A percentile compares a stretch with the other conserved stretches of the same genome.
These are phyloP conservation scores for Dipodascus geniculatus DNA, from an alignment of 805 yeast genomes.

Conservation along the genomic window DNA sequence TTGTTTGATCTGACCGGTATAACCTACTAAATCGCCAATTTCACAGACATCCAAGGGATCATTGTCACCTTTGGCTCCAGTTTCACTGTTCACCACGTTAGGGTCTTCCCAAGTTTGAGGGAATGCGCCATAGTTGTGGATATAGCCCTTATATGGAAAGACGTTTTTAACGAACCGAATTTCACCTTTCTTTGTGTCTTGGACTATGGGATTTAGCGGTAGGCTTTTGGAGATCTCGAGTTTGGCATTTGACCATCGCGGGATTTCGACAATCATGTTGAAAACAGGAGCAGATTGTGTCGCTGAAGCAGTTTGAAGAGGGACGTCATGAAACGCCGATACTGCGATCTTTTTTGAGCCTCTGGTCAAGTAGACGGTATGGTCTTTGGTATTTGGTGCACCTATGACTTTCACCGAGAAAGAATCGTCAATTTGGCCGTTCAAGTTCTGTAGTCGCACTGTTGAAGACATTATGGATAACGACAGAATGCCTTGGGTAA, in stretches of 20 bases:
- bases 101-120: slow-evolving; percentile 95
- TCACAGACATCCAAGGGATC: slow-evolving; percentile 95
- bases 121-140: slow-evolving; percentile 56
- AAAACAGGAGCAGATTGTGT: slow-evolving; percentile 60
- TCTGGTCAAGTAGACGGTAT: slow-evolving; percentile 45
- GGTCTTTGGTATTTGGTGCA: background rate
- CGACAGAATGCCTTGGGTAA: too few relatives aligned
- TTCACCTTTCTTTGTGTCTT: slow-evolving; percentile 65
- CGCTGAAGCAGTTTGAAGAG: slow-evolving; percentile 85
- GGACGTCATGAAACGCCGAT: slow-evolving; percentile 77
- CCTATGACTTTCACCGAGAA: background rate
- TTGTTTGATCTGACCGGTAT: slow-evolving; percentile 64
- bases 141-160: slow-evolving; percentile 75
- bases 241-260: slow-evolving; percentile 82
- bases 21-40: slow-evolving; percentile 51
- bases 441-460: background rate
- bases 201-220: slow-evolving; percentile 65
- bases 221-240: slow-evolving; percentile 56
- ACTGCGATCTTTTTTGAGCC: slow-evolving; percentile 63
- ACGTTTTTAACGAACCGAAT: slow-evolving; percentile 66
- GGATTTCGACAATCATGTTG: slow-evolving; percentile 84
- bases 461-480: background rate
- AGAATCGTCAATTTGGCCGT: background rate
- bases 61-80: slow-evolving; percentile 66
- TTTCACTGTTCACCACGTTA: slow-evolving; percentile 34